A percentile compares a stretch with the other conserved stretches of the same genome.
These are phyloP conservation scores for Cyclospora cayetanensis DNA, from an alignment of 169 alveolate species.

Conservation along the genomic window DNA sequence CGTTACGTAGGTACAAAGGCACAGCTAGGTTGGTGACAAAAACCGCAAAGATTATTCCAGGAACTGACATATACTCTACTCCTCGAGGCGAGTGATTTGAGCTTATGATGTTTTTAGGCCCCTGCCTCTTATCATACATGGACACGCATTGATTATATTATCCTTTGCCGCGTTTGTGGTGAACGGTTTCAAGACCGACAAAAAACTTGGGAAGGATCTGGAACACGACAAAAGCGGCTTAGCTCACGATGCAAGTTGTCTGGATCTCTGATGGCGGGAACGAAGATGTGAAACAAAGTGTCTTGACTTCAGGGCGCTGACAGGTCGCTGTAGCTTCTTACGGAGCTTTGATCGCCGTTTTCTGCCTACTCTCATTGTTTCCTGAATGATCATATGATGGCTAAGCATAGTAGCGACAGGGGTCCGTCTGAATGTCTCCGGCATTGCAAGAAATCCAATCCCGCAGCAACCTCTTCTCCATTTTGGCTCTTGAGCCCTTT, in stretches of 20 bases:
- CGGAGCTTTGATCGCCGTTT: not conserved
- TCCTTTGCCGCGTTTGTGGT: too few relatives aligned
- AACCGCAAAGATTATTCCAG: too few relatives aligned
- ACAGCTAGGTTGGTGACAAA: too few relatives aligned
- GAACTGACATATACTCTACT: too few relatives aligned
- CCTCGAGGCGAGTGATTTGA: too few relatives aligned
- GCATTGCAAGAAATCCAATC: not conserved
- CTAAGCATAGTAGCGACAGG: not conserved
- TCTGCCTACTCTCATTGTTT: not conserved
- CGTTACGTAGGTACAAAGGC: too few relatives aligned
- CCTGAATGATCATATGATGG: not conserved
- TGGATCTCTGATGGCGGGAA: not conserved
- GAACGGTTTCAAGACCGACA: too few relatives aligned
- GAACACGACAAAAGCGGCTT: too few relatives aligned
- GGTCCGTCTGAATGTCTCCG: not conserved
- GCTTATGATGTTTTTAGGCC: too few relatives aligned
- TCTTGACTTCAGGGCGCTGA: not conserved
- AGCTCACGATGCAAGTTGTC: not conserved
- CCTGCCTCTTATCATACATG: too few relatives aligned
- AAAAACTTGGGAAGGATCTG: too few relatives aligned
- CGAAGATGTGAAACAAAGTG: not conserved
- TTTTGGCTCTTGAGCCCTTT: not conserved
- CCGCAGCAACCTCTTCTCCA: constrained; percentile 1
- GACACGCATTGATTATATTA: too few relatives aligned
- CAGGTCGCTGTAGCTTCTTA: not conserved